phyloP scores from a whole-genome alignment of 1,284 basidiomycete species.

The Moesziomyces globuligerus region DNA sequence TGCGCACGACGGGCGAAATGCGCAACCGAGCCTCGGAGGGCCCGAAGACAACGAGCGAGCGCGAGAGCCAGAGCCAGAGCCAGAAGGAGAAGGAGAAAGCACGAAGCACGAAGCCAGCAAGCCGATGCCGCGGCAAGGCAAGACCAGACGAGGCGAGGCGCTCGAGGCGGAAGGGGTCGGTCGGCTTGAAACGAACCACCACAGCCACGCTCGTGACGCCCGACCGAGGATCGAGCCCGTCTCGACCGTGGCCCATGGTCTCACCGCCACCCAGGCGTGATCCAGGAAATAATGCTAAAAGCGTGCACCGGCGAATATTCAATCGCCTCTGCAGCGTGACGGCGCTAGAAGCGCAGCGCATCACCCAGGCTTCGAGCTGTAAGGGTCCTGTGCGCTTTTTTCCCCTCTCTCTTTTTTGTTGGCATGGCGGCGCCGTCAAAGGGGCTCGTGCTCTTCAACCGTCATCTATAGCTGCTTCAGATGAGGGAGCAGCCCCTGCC shows the following conservation, averaged over 20 bases:
- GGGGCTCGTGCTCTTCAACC: too few species aligned
- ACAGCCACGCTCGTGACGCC: conserved; percentile 21
- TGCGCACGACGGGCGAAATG: too few species aligned
- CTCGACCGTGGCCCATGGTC: conserved; percentile 2
- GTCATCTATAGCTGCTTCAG: too few species aligned
- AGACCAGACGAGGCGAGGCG: too few species aligned
- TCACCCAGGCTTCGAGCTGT: conserved; percentile 9
- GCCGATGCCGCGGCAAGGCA: not conserved
- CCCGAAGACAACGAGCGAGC: conserved; percentile 2
- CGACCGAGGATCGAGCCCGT: conserved; percentile 20
- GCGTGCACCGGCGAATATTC: conserved; percentile 18
- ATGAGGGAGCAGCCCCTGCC: too few species aligned
- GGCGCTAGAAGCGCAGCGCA: not conserved
- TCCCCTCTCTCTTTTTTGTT: not conserved
- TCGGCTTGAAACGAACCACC: conserved; percentile 4
- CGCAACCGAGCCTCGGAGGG: not conserved
- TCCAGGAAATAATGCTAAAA: not conserved
- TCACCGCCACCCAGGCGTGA: conserved; percentile 19
- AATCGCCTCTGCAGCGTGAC: not conserved
- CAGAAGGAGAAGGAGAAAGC: not conserved
- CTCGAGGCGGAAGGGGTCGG: too few species aligned
- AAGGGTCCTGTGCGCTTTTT: conserved; percentile 1
- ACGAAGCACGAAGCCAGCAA: not conserved
- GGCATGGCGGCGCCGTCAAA: too few species aligned
- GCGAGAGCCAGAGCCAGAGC: not conserved